phyloP scores from a whole-genome alignment of 2,329 filamentous ascomycete genomes.

The Hysterium pulicare region DNA sequence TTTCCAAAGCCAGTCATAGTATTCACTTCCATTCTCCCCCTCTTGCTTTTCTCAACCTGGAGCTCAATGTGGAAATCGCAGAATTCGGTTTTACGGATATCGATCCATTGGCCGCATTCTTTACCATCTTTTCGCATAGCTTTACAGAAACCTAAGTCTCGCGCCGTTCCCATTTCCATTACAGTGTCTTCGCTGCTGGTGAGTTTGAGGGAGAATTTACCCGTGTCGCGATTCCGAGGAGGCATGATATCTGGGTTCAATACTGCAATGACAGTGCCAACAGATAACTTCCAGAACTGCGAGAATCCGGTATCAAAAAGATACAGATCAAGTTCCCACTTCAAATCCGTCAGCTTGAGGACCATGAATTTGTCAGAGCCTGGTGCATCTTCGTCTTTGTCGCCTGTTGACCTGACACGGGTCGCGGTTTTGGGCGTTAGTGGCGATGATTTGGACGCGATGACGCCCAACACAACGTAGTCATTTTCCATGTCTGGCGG shows the following conservation, averaged over 20 bases:
- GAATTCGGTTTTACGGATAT: constrained; percentile 80
- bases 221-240: constrained; percentile 74
- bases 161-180: constrained; percentile 78
- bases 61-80: constrained; percentile 92
- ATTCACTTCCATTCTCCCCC: constrained; percentile 75
- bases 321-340: constrained; percentile 87
- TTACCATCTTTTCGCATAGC: constrained; percentile 80
- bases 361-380: constrained; percentile 85
- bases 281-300: constrained; percentile 87
- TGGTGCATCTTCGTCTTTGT: constrained; percentile 51
- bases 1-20: constrained; percentile 54
- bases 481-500: constrained; percentile 81
- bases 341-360: constrained; percentile 79
- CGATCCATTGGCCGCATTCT: constrained; percentile 78
- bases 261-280: constrained; percentile 88
- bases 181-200: constrained; percentile 84
- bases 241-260: constrained; percentile 91
- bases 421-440: constrained; percentile 55
- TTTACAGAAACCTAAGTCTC: constrained; percentile 87
- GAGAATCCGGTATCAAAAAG: constrained; percentile 89
- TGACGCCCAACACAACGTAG: constrained; percentile 81
- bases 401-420: constrained; percentile 38
- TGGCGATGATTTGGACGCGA: constrained; percentile 85
- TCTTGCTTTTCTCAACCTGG: constrained; percentile 67
- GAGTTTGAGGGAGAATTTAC: constrained; percentile 80